Evolutionary conservation across 148 eudicot genomes (phyloP), one percentile per base, ranked within the genome.

Genomic region (Cornus suecica): DNA sequence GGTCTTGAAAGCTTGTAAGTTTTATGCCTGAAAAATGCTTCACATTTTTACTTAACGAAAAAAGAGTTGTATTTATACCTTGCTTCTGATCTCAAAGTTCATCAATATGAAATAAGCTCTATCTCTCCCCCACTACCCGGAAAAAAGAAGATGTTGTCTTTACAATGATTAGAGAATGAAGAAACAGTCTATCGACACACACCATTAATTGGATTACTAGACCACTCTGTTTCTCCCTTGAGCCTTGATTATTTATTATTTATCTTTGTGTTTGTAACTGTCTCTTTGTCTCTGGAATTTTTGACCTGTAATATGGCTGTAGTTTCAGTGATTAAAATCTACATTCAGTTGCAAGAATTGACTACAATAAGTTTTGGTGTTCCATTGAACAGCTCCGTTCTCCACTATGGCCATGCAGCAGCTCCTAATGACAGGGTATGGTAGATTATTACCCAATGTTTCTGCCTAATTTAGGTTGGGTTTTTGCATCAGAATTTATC

Each of bases 361-460:
- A 65, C 75, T 62, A 60, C 76, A 75, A 61, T 76, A 58, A 32
- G 61, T 71, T 72, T 20, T 73, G 60, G 66, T 80, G 52, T 68
- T 74, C 73, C 79, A 54, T 83, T 71, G 14, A 42, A 58, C 92
- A 94, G 98, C 86, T 80, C 97, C 85, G 94, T 94, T 82, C 98
- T 94, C 75, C 98, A 94, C 81, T 94, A 94, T 77, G 98, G 98
- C 76, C 98, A 94, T 85, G 97, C 98, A 76, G 98, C 98, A 51
- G 95, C 98, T 80, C 98, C 98, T 81, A 94, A 94, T 86, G 98
- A 94, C 78, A 90, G 82, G 95, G 98, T 94, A 94, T 81, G 90
- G 41, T 82, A 67, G 22, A 71, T 58, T 9, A 32, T 73, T 11
- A 16, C 32, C 11, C 72, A 27, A 22, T 52, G 51, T 54, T 54